phyloP scores from a whole-genome alignment of 164 flowering plant genomes.

The Echeveria elegans region DNA sequence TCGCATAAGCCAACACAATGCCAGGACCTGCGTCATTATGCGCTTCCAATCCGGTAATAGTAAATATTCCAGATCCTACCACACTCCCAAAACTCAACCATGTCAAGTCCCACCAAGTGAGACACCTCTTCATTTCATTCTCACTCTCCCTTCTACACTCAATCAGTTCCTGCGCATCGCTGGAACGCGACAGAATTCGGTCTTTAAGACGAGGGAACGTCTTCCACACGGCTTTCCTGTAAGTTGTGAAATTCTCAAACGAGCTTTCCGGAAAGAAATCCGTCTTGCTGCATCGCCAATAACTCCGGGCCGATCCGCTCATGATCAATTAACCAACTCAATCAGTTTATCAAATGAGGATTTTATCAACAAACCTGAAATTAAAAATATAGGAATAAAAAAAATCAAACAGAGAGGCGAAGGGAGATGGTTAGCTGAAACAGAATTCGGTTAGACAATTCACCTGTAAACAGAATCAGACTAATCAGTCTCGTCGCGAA shows the following conservation, averaged over 20 bases:
- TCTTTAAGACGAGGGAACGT: slow-evolving; percentile 53
- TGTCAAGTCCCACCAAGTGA: slow-evolving; percentile 80
- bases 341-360: neutral
- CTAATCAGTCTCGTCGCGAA: too few species aligned
- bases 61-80: slow-evolving; percentile 82
- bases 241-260: slow-evolving; percentile 37
- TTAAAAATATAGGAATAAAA: too few species aligned
- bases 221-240: slow-evolving; percentile 43
- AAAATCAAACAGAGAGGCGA: too few species aligned
- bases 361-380: too few species aligned
- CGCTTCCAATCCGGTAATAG: slow-evolving; percentile 64
- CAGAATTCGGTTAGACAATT: too few species aligned
- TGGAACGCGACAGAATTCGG: slow-evolving; percentile 57
- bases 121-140: slow-evolving; percentile 46
- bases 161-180: slow-evolving; percentile 45
- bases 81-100: slow-evolving; percentile 85
- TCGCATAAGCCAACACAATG: slow-evolving; percentile 49
- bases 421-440: too few species aligned
- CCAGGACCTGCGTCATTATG: slow-evolving; percentile 56
- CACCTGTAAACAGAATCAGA: too few species aligned
- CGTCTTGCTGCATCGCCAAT: slow-evolving; percentile 67
- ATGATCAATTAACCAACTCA: neutral
- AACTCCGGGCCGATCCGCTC: slow-evolving; percentile 15
- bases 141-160: slow-evolving; percentile 33
- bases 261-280: slow-evolving; percentile 79